Conservation (phyloP, 371 early-diverging fungal genomes). For the Gilbertella persicaria region DNA sequence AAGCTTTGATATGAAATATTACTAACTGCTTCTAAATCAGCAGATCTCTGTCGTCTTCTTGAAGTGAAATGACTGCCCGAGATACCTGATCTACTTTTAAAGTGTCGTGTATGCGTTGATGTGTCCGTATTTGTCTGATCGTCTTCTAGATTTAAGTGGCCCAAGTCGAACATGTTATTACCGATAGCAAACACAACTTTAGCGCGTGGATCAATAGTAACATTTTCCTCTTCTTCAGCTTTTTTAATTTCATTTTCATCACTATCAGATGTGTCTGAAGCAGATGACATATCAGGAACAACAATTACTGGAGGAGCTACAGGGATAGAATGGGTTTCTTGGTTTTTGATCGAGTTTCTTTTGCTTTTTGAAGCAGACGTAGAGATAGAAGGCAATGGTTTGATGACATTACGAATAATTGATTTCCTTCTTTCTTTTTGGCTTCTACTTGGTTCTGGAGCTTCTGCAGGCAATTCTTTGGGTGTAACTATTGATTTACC, state of each 20-base stretch:
- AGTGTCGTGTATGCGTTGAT: background rate
- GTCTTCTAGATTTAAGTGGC: constrained; percentile 21
- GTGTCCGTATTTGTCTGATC: background rate
- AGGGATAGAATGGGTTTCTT: background rate
- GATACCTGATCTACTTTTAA: background rate
- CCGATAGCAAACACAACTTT: constrained; percentile 58
- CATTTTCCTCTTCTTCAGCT: constrained; percentile 23
- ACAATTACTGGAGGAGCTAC: constrained; percentile 2
- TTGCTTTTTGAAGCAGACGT: background rate
- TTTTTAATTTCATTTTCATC: background rate
- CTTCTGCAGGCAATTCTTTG: background rate
- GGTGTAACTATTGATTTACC: background rate
- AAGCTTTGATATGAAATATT: constrained; percentile 29
- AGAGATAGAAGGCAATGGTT: constrained; percentile 23
- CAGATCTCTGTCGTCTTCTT: constrained; percentile 13
- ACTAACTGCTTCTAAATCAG: constrained; percentile 19
- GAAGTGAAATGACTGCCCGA: constrained; percentile 1
- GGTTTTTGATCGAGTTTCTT: background rate
- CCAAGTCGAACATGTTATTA: constrained; percentile 55
- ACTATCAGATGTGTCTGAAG: constrained; percentile 1
- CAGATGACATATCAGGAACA: constrained; percentile 4
- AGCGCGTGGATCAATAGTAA: constrained; percentile 45
- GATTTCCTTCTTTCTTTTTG: constrained; percentile 10
- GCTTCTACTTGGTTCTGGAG: constrained; percentile 1
- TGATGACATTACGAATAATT: constrained; percentile 10